Conservation (phyloP, 2,329 filamentous ascomycete genomes). For the Harringtonia aguacate region DNA sequence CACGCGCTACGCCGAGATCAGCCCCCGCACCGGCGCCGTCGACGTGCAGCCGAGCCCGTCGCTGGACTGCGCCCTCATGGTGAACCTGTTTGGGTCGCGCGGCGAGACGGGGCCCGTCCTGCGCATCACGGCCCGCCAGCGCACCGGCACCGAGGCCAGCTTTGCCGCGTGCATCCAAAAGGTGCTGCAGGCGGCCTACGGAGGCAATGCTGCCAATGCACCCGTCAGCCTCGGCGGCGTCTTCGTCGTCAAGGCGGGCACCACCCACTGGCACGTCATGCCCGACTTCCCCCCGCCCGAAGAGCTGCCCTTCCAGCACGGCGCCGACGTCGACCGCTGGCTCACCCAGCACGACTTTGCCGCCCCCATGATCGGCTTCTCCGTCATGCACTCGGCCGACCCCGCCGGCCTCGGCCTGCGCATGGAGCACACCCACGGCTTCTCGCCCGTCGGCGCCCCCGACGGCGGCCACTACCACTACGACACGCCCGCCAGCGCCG, state of each 20-base stretch:
- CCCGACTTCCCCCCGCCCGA: conserved; percentile 28
- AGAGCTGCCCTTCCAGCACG: conserved; percentile 17
- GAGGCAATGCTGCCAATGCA: conserved; percentile 15
- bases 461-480: conserved; percentile 34
- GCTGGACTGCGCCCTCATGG: conserved; percentile 28
- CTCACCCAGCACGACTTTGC: conserved; percentile 26
- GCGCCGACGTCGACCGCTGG: conserved; percentile 24
- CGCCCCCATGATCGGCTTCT: conserved; percentile 26
- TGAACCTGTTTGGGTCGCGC: conserved; percentile 27
- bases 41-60: conserved; percentile 9
- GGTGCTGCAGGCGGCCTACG: conserved; percentile 19
- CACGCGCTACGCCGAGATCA: conserved; percentile 14
- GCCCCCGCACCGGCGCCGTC: conserved; percentile 14
- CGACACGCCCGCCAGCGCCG: conserved; percentile 14
- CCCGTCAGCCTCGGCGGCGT: conserved; percentile 28
- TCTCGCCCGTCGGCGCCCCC: conserved; percentile 18
- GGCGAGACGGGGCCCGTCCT: conserved; percentile 23
- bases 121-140: conserved; percentile 21
- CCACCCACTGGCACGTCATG: conserved; percentile 30
- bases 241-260: conserved; percentile 26
- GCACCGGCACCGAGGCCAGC: conserved; percentile 17
- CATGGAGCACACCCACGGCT: conserved; percentile 37
- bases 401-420: conserved; percentile 24
- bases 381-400: conserved; percentile 30
- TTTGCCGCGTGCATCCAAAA: conserved; percentile 23